These are phyloP conservation scores for Pythium angustatum DNA, from an alignment of 352 stramenopile species.

Conservation along the genomic window DNA sequence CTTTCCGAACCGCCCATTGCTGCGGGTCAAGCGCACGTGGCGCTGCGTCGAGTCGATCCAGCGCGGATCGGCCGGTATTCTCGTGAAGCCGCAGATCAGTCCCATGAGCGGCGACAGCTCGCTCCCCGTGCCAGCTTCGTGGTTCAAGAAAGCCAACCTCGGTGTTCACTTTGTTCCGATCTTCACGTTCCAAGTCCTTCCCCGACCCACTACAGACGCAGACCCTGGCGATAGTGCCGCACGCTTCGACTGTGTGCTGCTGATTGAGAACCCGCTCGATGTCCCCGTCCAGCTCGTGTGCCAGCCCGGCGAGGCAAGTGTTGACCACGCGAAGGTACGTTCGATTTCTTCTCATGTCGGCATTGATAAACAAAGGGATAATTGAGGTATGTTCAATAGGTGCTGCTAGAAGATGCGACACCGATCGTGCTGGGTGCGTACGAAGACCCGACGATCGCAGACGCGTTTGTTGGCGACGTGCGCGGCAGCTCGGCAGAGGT, in stretches of 20 bases:
- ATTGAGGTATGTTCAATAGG: slow-evolving; percentile 19
- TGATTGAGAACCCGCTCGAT: slow-evolving; percentile 85
- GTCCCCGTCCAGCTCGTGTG: slow-evolving; percentile 69
- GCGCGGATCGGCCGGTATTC: slow-evolving; percentile 70
- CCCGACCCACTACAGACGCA: slow-evolving; percentile 19
- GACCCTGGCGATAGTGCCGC: not conserved
- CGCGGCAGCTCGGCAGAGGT: slow-evolving; percentile 13
- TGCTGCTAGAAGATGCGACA: slow-evolving; percentile 51
- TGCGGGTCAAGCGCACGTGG: slow-evolving; percentile 85
- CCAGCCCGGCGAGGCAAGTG: slow-evolving; percentile 13
- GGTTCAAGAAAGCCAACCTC: slow-evolving; percentile 88
- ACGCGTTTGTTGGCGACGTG: slow-evolving; percentile 52
- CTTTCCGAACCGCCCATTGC: slow-evolving; percentile 60
- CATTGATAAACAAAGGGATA: not conserved
- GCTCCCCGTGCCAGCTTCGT: slow-evolving; percentile 69
- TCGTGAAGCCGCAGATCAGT: slow-evolving; percentile 91
- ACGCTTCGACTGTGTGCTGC: slow-evolving; percentile 52
- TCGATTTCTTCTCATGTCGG: not conserved
- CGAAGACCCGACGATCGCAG: slow-evolving; percentile 81
- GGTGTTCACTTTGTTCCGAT: slow-evolving; percentile 75
- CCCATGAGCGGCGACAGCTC: slow-evolving; percentile 89
- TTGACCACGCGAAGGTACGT: slow-evolving; percentile 29
- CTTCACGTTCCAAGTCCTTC: slow-evolving; percentile 69
- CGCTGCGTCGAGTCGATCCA: slow-evolving; percentile 85
- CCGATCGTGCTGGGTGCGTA: slow-evolving; percentile 74